Base-by-base conservation (phyloP, 2,329 filamentous ascomycete genomes). In the Cryphonectria japonica region DNA sequence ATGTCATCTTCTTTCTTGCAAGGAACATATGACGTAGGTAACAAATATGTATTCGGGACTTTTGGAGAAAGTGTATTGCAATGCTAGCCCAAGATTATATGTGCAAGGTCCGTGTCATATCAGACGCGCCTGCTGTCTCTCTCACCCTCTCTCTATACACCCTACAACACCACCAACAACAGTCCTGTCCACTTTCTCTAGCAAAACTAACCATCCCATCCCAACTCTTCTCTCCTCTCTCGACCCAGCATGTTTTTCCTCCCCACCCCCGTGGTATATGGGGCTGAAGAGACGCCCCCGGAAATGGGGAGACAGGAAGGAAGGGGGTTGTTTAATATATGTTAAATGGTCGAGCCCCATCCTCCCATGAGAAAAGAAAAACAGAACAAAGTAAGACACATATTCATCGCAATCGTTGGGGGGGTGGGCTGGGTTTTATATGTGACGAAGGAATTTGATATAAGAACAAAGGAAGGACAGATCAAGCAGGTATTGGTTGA, bases 31-130 rank as follows among this genome's bases (percentile, higher is more conserved):
- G 34, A 34, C 34, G 43, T 11, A 14, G 34, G 50, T 59, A 13
- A 60, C 7, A 32, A 68, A 34, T 13, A 11, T 19, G 34, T 43
- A 34, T 37, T 13, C 39, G 66, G 46, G 39, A 64, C 57, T 67
- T 72, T 57, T 61, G 39, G 61, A 68, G 43, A 59, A 71, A 69
- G 64, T 69, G 43, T 73, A 71, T 71, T 71, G 61, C 50, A 71
- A 73, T 73, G 67, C 71, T 73, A 73, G 67, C 69, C 71, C 71
- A 71, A 73, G 63, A 71, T 71, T 71, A 71, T 71, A 71, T 73
- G 59, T 73, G 66, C 69, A 71, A 73, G 66, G 54, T 69, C 64
- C 68, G 63, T 67, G 32, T 69, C 29, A 69, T 69, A 63, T 57
- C 16, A 69, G 60, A 63, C 67, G 62, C 57, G 32, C 62, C 62